Conservation (phyloP, 1,284 basidiomycete species). For the Rhodotorula sp. region DNA sequence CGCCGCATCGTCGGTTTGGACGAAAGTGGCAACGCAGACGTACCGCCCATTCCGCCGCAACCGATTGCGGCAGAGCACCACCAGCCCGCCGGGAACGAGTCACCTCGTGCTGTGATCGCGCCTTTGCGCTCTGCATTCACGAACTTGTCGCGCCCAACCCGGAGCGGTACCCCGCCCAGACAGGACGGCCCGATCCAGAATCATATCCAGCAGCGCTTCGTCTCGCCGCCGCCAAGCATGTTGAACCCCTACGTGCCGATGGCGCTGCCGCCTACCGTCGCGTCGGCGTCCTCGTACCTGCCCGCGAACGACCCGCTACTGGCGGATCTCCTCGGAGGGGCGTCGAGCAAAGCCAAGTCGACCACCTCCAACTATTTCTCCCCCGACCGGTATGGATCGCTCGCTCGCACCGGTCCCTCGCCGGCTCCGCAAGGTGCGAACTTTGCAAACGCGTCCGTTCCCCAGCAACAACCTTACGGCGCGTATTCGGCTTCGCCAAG, state of each 20-base stretch:
- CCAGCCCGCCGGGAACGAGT: not conserved
- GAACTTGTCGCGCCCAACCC: not conserved
- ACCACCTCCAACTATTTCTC: not conserved
- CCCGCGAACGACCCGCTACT: conserved; percentile 29
- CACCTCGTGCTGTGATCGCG: not conserved
- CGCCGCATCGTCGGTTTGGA: not conserved
- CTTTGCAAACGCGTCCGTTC: not conserved
- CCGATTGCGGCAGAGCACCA: too few relatives aligned
- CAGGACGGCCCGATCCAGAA: conserved; percentile 26
- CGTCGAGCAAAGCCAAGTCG: not conserved
- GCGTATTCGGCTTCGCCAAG: not conserved
- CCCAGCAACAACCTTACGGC: not conserved
- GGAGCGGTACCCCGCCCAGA: conserved; percentile 1
- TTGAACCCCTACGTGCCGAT: conserved; percentile 23
- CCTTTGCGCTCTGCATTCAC: not conserved
- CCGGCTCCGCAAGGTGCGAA: not conserved
- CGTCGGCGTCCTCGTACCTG: conserved; percentile 7
- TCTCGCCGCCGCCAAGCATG: conserved; percentile 21
- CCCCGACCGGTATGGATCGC: conserved; percentile 13
- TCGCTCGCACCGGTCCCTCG: not conserved
- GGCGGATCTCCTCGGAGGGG: conserved; percentile 21
- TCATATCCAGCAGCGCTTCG: conserved; percentile 33
- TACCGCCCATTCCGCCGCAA: too few relatives aligned
- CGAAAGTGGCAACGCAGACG: not conserved
- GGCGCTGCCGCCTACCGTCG: not conserved